Conservation (phyloP, 768 basidiomycete species). For the Boletus vermiculosoides region DNA sequence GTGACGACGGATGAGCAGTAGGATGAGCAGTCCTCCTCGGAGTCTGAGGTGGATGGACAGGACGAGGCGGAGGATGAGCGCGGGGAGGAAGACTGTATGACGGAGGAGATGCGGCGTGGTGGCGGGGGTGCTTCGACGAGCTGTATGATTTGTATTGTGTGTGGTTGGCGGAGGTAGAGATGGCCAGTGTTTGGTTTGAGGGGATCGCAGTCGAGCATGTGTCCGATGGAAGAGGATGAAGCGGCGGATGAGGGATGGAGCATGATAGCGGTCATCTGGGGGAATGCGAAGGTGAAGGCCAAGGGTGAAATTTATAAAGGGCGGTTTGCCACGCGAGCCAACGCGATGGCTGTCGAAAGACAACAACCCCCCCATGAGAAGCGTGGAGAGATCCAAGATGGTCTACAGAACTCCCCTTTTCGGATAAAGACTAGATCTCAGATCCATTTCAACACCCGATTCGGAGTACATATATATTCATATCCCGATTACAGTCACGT, state of each 20-base stretch:
- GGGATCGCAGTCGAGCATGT: constrained; percentile 30
- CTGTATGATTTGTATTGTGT: constrained; percentile 65
- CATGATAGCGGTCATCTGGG: constrained; percentile 27
- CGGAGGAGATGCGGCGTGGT: constrained; percentile 39
- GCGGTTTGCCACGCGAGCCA: constrained; percentile 31
- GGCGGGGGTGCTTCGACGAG: constrained; percentile 66
- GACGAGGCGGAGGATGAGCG: constrained; percentile 41
- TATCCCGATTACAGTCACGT: constrained; percentile 17
- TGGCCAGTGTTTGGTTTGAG: constrained; percentile 40
- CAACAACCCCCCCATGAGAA: constrained; percentile 21
- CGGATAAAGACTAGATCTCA: constrained; percentile 19
- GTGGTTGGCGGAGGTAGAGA: constrained; percentile 48
- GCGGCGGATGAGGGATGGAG: constrained; percentile 24
- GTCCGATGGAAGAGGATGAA: constrained; percentile 22
- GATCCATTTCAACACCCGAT: constrained; percentile 5
- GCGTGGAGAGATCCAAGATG: constrained; percentile 13
- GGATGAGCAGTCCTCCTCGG: constrained; percentile 54
- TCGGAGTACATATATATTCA: neutral
- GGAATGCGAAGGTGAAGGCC: constrained; percentile 6
- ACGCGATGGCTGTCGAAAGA: constrained; percentile 6
- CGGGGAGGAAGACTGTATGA: constrained; percentile 35
- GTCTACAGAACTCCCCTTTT: constrained; percentile 12
- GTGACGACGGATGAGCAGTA: constrained; percentile 70
- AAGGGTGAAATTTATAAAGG: constrained; percentile 20
- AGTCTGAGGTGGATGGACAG: constrained; percentile 35